Evolutionary conservation across 2,329 filamentous ascomycete genomes (phyloP).

Genomic region (Colletotrichum truncatum): DNA sequence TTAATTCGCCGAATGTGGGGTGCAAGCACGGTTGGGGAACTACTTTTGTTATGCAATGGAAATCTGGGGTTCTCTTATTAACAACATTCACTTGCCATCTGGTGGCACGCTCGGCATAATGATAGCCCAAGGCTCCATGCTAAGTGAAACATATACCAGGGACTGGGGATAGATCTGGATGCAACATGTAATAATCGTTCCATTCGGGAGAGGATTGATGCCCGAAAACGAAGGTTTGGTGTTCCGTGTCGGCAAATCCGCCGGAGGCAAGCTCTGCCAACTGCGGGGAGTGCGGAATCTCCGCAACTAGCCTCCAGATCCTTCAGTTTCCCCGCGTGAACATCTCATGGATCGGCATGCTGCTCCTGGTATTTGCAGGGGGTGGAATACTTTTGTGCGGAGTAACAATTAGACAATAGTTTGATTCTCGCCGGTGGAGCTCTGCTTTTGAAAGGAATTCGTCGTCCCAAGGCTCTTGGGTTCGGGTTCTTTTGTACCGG

Average conservation of each 20-base stretch:
- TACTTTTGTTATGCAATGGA: not conserved
- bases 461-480: not conserved
- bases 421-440: not conserved
- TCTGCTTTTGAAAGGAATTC: no score
- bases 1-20: not conserved
- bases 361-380: not conserved
- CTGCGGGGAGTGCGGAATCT: slow-evolving; percentile 1
- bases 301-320: not conserved
- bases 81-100: not conserved
- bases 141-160: not conserved
- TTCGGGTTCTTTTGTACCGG: not conserved
- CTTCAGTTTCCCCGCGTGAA: not conserved
- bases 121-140: not conserved
- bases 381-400: not conserved
- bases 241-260: no score
- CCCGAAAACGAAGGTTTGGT: not conserved
- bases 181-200: not conserved
- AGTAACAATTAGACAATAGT: no score
- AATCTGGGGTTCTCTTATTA: slow-evolving; percentile 1
- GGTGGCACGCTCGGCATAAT: not conserved
- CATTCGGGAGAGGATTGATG: not conserved
- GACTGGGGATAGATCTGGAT: not conserved
- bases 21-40: not conserved
- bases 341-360: not conserved
- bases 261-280: not conserved